phyloP scores from a whole-genome alignment of 352 stramenopile species.

The Globisporangium nodosum region DNA sequence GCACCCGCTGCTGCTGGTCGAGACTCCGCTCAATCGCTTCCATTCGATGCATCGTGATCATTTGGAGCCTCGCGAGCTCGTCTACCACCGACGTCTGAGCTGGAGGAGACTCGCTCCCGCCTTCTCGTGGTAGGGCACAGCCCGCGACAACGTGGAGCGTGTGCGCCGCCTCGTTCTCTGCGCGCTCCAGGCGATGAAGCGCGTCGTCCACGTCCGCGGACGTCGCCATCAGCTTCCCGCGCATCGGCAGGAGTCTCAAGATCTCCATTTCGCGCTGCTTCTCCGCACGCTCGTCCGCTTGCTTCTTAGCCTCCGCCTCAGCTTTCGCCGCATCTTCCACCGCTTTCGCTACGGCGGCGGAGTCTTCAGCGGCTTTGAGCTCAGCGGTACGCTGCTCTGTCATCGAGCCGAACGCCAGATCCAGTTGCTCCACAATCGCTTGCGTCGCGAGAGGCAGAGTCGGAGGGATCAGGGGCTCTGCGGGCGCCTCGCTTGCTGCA shows the following conservation, averaged over 20 bases:
- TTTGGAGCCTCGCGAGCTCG: constrained; percentile 1
- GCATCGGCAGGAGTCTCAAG: constrained; percentile 35
- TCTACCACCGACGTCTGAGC: neutral
- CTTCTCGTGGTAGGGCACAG: neutral
- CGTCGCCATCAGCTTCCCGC: constrained; percentile 34
- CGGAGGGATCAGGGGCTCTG: neutral
- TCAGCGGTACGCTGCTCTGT: constrained; percentile 25
- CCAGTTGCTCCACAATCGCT: constrained; percentile 38
- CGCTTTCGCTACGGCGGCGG: constrained; percentile 21
- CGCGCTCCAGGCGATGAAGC: constrained; percentile 30
- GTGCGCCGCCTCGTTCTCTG: constrained; percentile 12
- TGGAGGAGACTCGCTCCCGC: no score
- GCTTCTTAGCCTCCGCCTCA: constrained; percentile 30
- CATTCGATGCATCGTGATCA: neutral
- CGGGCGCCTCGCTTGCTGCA: constrained; percentile 4
- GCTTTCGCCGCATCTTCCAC: constrained; percentile 38
- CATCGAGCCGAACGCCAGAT: constrained; percentile 35
- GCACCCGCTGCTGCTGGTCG: neutral
- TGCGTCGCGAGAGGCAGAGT: constrained; percentile 25
- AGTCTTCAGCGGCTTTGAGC: constrained; percentile 25
- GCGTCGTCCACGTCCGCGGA: constrained; percentile 41
- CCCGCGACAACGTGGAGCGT: constrained; percentile 1
- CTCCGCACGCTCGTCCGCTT: constrained; percentile 18
- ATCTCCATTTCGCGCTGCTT: constrained; percentile 39
- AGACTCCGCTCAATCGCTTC: constrained; percentile 1